These are phyloP conservation scores for Oehlia diaphana DNA, from an alignment of 192 early-diverging fungal species.

Conservation along the genomic window DNA sequence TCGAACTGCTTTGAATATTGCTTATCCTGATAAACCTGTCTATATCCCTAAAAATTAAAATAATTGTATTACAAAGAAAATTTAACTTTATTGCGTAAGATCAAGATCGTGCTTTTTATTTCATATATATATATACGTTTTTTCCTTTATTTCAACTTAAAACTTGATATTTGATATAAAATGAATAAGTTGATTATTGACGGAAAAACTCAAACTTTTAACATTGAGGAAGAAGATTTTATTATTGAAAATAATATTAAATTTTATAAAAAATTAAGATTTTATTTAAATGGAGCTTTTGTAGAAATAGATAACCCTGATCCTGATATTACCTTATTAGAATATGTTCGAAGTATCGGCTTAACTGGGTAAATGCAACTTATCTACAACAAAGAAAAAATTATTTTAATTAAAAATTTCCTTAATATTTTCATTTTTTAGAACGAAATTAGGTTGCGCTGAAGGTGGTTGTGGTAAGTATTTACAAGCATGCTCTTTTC, in stretches of 20 bases:
- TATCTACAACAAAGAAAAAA: neutral
- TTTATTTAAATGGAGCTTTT: conserved; percentile 63
- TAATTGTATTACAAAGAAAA: too few relatives aligned
- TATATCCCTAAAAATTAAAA: neutral
- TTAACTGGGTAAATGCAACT: conserved; percentile 45
- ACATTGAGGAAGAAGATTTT: neutral
- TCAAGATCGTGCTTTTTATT: too few relatives aligned
- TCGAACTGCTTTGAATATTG: neutral
- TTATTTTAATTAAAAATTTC: neutral
- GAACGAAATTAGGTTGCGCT: conserved; percentile 80
- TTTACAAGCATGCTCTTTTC: neutral
- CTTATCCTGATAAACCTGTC: conserved; percentile 15
- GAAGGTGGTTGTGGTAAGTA: conserved; percentile 70
- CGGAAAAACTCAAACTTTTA: neutral
- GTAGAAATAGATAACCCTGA: conserved; percentile 57
- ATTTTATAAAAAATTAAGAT: conserved; percentile 42
- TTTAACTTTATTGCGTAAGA: too few relatives aligned
- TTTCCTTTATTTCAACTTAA: too few relatives aligned
- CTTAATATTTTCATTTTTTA: neutral
- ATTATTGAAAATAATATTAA: neutral
- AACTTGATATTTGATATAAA: neutral
- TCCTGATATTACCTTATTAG: conserved; percentile 63
- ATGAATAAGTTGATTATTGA: neutral
- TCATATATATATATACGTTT: too few relatives aligned
- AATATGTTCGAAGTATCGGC: conserved; percentile 64